A percentile compares a stretch with the other conserved stretches of the same genome.
Evolutionary conservation across 148 eudicot genomes (phyloP).

Genomic region (Rhododendron ovatum): DNA sequence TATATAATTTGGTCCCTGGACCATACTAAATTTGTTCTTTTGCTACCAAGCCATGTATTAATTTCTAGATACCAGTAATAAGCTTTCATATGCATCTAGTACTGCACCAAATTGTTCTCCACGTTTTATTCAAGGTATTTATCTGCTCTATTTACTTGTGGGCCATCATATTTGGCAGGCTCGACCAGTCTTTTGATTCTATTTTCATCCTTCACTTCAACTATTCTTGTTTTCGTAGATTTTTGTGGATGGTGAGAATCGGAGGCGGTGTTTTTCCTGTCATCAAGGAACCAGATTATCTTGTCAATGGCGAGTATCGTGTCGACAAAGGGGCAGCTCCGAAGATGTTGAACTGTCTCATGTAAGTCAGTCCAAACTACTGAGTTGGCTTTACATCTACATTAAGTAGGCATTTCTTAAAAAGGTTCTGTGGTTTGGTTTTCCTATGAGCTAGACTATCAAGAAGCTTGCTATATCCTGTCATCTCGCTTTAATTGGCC

Average conservation of each 20-base stretch:
- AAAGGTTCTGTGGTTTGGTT: neutral
- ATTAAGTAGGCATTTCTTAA: neutral
- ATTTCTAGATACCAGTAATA: neutral
- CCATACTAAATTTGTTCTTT: neutral
- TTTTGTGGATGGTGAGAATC: constrained; percentile 99
- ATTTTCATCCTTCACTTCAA: neutral
- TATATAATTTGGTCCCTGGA: neutral
- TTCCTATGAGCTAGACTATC: neutral
- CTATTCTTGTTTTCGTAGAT: constrained; percentile 35
- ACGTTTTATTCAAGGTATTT: neutral
- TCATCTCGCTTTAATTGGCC: neutral
- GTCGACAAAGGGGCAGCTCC: constrained; percentile 99
- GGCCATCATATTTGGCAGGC: neutral
- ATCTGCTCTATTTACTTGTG: neutral
- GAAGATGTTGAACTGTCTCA: constrained; percentile 96
- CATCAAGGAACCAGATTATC: constrained; percentile 97
- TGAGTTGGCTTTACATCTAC: neutral
- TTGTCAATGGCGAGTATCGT: constrained; percentile 96
- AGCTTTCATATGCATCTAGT: neutral
- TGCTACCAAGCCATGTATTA: neutral
- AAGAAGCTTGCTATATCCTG: neutral
- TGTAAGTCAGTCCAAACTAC: constrained; percentile 54
- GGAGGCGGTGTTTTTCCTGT: constrained; percentile 98
- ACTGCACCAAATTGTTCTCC: neutral
- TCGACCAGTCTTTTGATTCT: neutral